Evolutionary conservation across 2,329 filamentous ascomycete genomes (phyloP), one percentile per base, ranked within the genome.

Genomic region (Apiospora arundinis): DNA sequence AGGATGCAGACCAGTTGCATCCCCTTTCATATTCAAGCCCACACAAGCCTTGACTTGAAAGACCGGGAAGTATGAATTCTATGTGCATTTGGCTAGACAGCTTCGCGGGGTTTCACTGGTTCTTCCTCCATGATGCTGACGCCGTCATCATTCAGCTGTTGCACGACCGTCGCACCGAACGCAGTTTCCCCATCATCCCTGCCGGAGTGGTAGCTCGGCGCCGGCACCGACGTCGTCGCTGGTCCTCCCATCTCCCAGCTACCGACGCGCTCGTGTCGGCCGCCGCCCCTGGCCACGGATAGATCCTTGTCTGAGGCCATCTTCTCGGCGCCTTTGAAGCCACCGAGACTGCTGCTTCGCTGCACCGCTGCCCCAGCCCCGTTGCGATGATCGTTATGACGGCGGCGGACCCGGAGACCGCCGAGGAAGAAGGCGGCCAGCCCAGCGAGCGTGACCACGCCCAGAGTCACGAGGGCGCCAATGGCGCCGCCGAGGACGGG

Each of bases 311-410:
- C 86, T 3, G 79, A 81, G 0, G 79, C 78, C 78, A 81, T 84
- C 78, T 85, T 86, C 77, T 85, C 83, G 0, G 79, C 76, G 14
- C 85, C 83, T 71, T 82, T 85, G 78, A 86, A 86, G 1, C 85
- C 83, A 28, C 82, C 81, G 5, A 78, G 68, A 7, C 74, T 74
- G 5, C 32, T 23, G 28, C 7, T 40, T 18, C 56, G 56, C 32
- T 40, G 28, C 28, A 40, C 56, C 0, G 18, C 32, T 3, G 28
- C 32, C n/a, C n/a, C n/a, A 23, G 28, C 18, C 32, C 32, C 32
- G n/a, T 23, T 28, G 32, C 8, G 32, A 2, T 9, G 56, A 5
- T 14, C 32, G 32, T 8, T 32, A 2, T 8, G 25, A 16, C 71
- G 72, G 8, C 70, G 66, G 16, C 46, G 44, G 25, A 78, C 69